Evolutionary conservation across 108 stramenopile species (phyloP).

Genomic region (Ochromonas danica): DNA sequence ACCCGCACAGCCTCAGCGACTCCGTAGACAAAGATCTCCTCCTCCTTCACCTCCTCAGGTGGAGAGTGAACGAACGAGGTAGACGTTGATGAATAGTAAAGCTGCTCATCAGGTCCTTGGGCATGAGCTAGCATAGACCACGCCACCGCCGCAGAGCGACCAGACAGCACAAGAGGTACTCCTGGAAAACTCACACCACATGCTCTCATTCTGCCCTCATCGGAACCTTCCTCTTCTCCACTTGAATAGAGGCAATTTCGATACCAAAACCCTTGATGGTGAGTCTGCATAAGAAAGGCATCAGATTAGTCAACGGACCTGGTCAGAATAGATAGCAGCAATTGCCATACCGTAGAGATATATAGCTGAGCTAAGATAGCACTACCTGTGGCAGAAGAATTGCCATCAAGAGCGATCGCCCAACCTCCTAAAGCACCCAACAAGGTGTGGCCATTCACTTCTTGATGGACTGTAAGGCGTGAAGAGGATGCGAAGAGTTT

Average conservation of each 20-base stretch:
- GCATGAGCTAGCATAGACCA: too few relatives aligned
- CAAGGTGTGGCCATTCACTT: neutral
- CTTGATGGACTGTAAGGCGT: neutral
- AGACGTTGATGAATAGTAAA: too few relatives aligned
- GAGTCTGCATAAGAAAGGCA: neutral
- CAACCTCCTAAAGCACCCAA: neutral
- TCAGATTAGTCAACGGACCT: neutral
- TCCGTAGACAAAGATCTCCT: too few relatives aligned
- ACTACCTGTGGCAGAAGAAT: neutral
- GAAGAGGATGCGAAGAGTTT: neutral
- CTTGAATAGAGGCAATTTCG: neutral
- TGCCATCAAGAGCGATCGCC: neutral
- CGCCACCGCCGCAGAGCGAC: too few relatives aligned
- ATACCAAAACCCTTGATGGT: constrained; percentile 1
- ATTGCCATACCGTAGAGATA: neutral
- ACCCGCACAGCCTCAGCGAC: too few relatives aligned
- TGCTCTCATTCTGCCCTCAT: neutral
- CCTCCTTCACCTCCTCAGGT: too few relatives aligned
- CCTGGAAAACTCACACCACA: neutral
- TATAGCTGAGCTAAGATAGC: neutral
- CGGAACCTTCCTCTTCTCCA: neutral
- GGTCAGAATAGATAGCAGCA: neutral
- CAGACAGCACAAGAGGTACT: neutral
- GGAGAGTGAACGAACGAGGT: too few relatives aligned
- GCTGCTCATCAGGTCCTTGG: too few relatives aligned